phyloP scores from a whole-genome alignment of 371 early-diverging fungal species.

The Coemansia sp. region DNA sequence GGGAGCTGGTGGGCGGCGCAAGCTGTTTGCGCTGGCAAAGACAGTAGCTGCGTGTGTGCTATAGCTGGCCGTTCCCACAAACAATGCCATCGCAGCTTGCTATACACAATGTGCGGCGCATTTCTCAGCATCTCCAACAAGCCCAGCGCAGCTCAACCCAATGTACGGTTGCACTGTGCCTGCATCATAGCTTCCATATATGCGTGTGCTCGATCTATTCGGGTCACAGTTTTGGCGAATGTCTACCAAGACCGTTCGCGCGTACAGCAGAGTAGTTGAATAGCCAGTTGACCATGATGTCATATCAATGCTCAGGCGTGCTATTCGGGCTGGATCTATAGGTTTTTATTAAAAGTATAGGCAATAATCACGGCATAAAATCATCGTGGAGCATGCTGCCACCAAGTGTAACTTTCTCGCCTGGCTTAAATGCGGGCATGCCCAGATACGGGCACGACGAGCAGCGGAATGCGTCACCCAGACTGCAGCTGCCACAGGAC shows the following conservation, averaged over 20 bases:
- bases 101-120: slow-evolving; percentile 7
- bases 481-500: slow-evolving; percentile 70
- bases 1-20: slow-evolving; percentile 2
- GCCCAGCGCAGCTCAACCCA: slow-evolving; percentile 3
- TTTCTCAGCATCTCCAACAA: slow-evolving; percentile 1
- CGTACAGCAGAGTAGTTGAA: too few relatives aligned
- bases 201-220: too few relatives aligned
- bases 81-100: slow-evolving; percentile 7
- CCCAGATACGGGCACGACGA: slow-evolving; percentile 97
- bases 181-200: neutral
- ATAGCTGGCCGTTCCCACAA: slow-evolving; percentile 13
- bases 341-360: neutral
- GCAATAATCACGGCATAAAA: slow-evolving; percentile 36
- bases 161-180: neutral
- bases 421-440: slow-evolving; percentile 98
- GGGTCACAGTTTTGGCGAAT: too few relatives aligned
- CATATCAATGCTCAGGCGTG: too few relatives aligned
- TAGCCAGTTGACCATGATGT: too few relatives aligned
- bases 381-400: slow-evolving; percentile 67
- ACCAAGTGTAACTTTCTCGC: slow-evolving; percentile 85
- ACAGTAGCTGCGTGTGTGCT: slow-evolving; percentile 6
- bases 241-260: too few relatives aligned
- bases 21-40: slow-evolving; percentile 4
- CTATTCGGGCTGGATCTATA: too few relatives aligned
- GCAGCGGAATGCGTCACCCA: slow-evolving; percentile 99